Evolutionary conservation across 192 early-diverging fungal genomes (phyloP).

Genomic region (Backusella luteola): DNA sequence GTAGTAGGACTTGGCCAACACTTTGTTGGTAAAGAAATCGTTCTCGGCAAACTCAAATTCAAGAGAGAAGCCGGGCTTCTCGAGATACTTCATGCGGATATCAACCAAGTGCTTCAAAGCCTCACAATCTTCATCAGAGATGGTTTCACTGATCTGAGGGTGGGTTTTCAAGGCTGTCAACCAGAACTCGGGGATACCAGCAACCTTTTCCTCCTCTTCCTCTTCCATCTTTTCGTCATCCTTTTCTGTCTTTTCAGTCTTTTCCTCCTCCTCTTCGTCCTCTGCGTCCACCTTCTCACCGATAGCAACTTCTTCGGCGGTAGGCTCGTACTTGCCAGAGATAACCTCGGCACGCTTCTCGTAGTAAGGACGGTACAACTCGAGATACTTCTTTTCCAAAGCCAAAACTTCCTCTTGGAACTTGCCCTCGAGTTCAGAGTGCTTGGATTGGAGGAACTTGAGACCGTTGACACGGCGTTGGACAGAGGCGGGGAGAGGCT

Average conservation of each 20-base stretch:
- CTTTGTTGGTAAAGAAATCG: slow-evolving; percentile 83
- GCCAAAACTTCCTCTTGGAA: slow-evolving; percentile 93
- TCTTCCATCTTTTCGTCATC: slow-evolving; percentile 48
- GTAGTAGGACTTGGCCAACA: slow-evolving; percentile 92
- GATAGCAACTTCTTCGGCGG: slow-evolving; percentile 74
- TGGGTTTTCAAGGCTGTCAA: slow-evolving; percentile 89
- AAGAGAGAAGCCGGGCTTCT: slow-evolving; percentile 91
- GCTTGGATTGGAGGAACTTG: slow-evolving; percentile 86
- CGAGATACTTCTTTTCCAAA: slow-evolving; percentile 95
- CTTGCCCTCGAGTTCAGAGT: slow-evolving; percentile 78
- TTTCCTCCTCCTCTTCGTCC: slow-evolving; percentile 51
- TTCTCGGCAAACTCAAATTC: slow-evolving; percentile 92
- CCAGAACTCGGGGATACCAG: slow-evolving; percentile 97
- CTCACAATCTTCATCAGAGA: slow-evolving; percentile 90
- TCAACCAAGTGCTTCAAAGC: slow-evolving; percentile 87
- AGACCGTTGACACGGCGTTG: slow-evolving; percentile 86
- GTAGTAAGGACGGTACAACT: slow-evolving; percentile 85
- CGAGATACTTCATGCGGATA: slow-evolving; percentile 82
- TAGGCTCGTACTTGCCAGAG: slow-evolving; percentile 83
- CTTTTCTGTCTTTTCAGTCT: slow-evolving; percentile 33
- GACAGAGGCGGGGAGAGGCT: slow-evolving; percentile 72
- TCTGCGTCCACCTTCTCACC: slow-evolving; percentile 63
- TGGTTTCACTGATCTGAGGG: slow-evolving; percentile 73
- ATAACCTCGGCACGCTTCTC: slow-evolving; percentile 83
- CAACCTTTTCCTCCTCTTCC: slow-evolving; percentile 44